These are phyloP conservation scores for Colletotrichum eremochloae DNA, from an alignment of 2,329 filamentous ascomycete species.

Conservation along the genomic window DNA sequence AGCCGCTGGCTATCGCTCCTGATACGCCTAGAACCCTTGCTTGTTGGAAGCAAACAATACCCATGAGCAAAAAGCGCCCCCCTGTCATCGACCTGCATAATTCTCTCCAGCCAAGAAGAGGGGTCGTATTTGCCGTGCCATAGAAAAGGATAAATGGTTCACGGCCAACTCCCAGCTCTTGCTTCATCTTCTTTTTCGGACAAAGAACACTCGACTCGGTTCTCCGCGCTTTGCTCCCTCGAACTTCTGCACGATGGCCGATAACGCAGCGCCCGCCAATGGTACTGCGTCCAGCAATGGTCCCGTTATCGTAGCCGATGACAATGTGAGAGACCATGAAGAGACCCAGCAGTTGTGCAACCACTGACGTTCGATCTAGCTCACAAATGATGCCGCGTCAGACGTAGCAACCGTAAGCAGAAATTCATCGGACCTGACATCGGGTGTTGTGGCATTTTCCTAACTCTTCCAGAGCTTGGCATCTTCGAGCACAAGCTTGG, in stretches of 20 bases:
- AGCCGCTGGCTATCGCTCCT: not conserved
- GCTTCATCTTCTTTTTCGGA: not conserved
- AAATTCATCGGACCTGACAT: not conserved
- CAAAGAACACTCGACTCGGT: not conserved
- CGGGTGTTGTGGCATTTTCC: not conserved
- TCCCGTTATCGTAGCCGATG: not conserved
- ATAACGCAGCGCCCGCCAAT: not conserved
- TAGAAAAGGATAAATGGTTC: not conserved
- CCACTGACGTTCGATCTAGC: not conserved
- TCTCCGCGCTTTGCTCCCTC: rapidly evolving
- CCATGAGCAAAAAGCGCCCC: not conserved
- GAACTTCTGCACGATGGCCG: not conserved
- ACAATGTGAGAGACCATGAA: not conserved
- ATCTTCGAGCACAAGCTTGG: not conserved
- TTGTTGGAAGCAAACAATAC: conserved; percentile 7
- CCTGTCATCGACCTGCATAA: not conserved
- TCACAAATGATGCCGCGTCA: not conserved
- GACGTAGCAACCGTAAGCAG: conserved; percentile 2
- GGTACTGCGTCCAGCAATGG: not conserved
- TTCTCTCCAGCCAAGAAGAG: conserved; percentile 1
- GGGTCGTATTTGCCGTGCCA: not conserved
- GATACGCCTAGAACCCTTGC: not conserved
- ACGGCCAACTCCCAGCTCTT: not conserved
- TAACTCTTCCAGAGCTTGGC: not conserved
- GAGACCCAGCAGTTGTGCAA: not conserved